Evolutionary conservation across 2,329 filamentous ascomycete species (phyloP).

Genomic region (Aureobasidium melanogenum): DNA sequence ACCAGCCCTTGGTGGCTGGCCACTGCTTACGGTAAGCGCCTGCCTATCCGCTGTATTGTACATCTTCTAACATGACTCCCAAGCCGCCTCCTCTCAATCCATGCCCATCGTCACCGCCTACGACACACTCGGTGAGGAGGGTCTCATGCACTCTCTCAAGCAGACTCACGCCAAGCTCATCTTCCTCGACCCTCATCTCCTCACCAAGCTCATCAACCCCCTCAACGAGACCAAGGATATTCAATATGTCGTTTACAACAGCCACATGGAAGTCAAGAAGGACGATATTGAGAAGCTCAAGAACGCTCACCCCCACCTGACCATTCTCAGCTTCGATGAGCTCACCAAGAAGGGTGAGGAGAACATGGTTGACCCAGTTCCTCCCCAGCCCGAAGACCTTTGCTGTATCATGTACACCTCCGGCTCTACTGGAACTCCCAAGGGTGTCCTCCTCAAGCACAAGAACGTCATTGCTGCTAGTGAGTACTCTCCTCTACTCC

Average conservation of each 20-base stretch:
- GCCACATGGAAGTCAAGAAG: constrained; percentile 39
- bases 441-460: constrained; percentile 79
- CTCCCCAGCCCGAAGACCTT: constrained; percentile 64
- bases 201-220: constrained; percentile 44
- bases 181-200: constrained; percentile 75
- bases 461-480: constrained; percentile 68
- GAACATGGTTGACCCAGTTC: constrained; percentile 61
- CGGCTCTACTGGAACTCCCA: constrained; percentile 79
- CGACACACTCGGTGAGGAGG: constrained; percentile 79
- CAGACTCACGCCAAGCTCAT: constrained; percentile 76
- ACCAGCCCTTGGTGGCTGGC: constrained; percentile 79
- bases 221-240: constrained; percentile 48
- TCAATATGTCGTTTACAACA: constrained; percentile 51
- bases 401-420: constrained; percentile 81
- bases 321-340: constrained; percentile 48
- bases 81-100: constrained; percentile 71
- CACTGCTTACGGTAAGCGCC: constrained; percentile 43
- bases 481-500: constrained; percentile 33
- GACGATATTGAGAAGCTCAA: constrained; percentile 47
- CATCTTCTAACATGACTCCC: constrained; percentile 24
- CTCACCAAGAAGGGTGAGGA: constrained; percentile 49
- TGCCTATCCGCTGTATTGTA: neutral
- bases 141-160: constrained; percentile 74
- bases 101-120: constrained; percentile 91
- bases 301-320: constrained; percentile 43